A percentile compares a stretch with the other conserved stretches of the same genome.
These are phyloP conservation scores for Eucommia ulmoides DNA, from an alignment of 257 asterid genomes.

Conservation along the genomic window DNA sequence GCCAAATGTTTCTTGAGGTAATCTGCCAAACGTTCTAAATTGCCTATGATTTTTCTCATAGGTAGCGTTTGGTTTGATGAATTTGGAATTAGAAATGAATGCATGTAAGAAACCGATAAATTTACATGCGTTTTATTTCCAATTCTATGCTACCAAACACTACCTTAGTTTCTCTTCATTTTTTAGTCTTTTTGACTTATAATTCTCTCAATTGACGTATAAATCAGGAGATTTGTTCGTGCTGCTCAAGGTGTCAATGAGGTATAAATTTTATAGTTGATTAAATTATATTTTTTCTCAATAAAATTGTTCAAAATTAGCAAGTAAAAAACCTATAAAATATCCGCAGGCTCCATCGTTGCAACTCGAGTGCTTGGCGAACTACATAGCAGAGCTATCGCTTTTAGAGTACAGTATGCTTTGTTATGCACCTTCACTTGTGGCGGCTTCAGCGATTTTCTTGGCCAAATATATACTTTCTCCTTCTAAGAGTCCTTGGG, in stretches of 20 bases:
- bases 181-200: no score
- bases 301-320: no score
- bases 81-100: no score
- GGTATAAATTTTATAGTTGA: conserved; percentile 21
- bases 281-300: background rate
- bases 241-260: conserved; percentile 77
- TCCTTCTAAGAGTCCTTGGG: conserved; percentile 43
- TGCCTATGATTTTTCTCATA: no score
- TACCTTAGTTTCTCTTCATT: no score
- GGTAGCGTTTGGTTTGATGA: no score
- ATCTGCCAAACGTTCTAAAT: no score
- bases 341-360: conserved; percentile 32
- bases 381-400: conserved; percentile 42
- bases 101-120: no score
- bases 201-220: no score
- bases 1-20: conserved; percentile 79
- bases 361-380: conserved; percentile 63
- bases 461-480: conserved; percentile 31
- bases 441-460: conserved; percentile 47
- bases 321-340: no score
- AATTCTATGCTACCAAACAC: no score
- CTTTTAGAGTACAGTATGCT: conserved; percentile 38
- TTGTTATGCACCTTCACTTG: conserved; percentile 30
- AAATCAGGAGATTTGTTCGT: conserved; percentile 66
- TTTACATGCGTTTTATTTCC: no score